These are phyloP conservation scores for Cymbopogon citratus DNA, from an alignment of 176 grass and related monocot species.

Conservation along the genomic window DNA sequence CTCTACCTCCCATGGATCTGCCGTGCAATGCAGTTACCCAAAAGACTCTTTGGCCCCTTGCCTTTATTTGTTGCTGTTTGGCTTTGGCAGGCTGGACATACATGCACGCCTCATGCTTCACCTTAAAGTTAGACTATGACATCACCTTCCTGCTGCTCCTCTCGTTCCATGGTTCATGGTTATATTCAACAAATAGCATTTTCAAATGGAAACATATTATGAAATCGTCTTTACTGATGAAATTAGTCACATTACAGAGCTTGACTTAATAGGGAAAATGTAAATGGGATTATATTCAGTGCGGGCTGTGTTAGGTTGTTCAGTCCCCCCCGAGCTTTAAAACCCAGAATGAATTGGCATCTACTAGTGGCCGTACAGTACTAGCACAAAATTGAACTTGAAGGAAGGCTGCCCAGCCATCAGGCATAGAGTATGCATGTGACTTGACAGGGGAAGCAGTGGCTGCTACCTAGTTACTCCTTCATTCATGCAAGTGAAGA, in stretches of 20 bases:
- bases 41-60: background rate
- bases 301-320: background rate
- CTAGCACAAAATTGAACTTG: background rate
- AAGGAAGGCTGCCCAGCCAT: background rate
- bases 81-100: background rate
- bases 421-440: constrained; percentile 1
- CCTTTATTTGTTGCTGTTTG: constrained; percentile 7
- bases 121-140: constrained; percentile 19
- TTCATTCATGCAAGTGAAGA: background rate
- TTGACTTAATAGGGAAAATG: background rate
- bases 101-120: constrained; percentile 8
- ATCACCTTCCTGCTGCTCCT: background rate
- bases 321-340: background rate
- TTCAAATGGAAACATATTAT: background rate
- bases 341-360: background rate
- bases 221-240: background rate
- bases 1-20: constrained; percentile 17
- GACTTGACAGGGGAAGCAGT: background rate
- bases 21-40: constrained; percentile 28
- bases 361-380: background rate
- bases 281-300: background rate
- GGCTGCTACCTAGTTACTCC: background rate
- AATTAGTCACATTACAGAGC: background rate
- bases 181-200: background rate
- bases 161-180: background rate